Evolutionary conservation across 192 early-diverging fungal genomes (phyloP).

Genomic region (Backusella liffmaniae): DNA sequence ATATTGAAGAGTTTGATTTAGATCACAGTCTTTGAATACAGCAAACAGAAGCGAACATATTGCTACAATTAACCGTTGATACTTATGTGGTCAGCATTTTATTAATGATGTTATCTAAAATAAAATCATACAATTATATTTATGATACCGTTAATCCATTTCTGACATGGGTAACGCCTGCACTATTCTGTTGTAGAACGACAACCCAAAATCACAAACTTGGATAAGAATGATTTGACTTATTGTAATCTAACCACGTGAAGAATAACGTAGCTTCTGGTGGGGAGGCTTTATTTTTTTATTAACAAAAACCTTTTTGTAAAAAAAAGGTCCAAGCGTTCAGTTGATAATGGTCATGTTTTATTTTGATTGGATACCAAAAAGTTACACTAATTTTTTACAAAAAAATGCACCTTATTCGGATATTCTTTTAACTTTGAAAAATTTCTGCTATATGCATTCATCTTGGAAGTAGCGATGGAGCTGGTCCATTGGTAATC

Average conservation of each 20-base stretch:
- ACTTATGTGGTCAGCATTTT: too few species aligned
- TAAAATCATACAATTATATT: too few species aligned
- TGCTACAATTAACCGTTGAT: too few species aligned
- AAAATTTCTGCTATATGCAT: neutral
- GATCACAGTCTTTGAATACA: too few species aligned
- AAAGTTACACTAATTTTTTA: neutral
- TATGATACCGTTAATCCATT: too few species aligned
- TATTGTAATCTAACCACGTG: neutral
- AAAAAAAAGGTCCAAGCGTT: neutral
- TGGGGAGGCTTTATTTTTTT: neutral
- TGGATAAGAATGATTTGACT: neutral
- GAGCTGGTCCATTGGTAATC: too few species aligned
- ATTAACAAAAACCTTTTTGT: neutral
- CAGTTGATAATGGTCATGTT: neutral
- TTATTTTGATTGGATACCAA: neutral
- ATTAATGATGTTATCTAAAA: too few species aligned
- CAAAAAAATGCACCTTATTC: neutral
- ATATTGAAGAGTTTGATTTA: too few species aligned
- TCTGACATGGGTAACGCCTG: too few species aligned
- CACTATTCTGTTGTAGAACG: too few species aligned
- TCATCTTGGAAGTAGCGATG: neutral
- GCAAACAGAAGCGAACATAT: too few species aligned
- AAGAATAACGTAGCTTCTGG: neutral
- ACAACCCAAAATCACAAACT: too few species aligned
- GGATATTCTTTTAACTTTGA: neutral